phyloP scores from a whole-genome alignment of 2,329 filamentous ascomycete genomes.

The Amesomyces nigricolor region DNA sequence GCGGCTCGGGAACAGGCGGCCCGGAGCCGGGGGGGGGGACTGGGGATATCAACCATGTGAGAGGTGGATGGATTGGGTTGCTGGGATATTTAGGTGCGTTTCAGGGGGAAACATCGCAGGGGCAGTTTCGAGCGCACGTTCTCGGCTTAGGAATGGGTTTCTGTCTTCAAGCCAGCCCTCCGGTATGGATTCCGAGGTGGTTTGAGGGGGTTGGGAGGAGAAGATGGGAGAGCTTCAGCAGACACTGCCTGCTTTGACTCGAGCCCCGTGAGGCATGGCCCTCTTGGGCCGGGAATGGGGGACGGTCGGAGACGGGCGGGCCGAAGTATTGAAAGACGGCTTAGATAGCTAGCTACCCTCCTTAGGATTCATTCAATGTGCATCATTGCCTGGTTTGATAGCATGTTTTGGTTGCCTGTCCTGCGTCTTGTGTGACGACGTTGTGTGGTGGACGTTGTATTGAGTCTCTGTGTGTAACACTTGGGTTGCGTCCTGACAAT shows the following conservation, averaged over 20 bases:
- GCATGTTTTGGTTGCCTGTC: not conserved
- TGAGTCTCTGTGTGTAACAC: too few relatives aligned
- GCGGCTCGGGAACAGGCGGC: conserved; percentile 19
- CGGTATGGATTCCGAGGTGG: not conserved
- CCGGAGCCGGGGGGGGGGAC: not conserved
- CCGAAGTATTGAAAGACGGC: conserved; percentile 9
- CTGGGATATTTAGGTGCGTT: not conserved
- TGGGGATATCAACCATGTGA: conserved; percentile 9
- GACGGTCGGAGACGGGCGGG: not conserved
- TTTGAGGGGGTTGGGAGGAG: not conserved
- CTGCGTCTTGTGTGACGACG: too few relatives aligned
- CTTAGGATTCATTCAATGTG: conserved; percentile 12
- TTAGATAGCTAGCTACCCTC: conserved; percentile 13
- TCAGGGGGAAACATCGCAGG: not conserved
- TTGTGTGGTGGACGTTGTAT: too few relatives aligned
- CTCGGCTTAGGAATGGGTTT: not conserved
- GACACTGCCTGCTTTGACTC: too few relatives aligned
- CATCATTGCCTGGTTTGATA: conserved; percentile 2
- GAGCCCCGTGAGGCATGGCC: too few relatives aligned
- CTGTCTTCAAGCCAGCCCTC: not conserved
- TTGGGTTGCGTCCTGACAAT: too few relatives aligned
- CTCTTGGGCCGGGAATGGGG: not conserved
- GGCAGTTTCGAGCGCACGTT: not conserved
- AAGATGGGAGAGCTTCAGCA: not conserved
- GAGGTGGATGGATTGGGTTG: conserved; percentile 2